Conservation (phyloP, 73 alveolate genomes). For the Paramecium octaurelia region DNA sequence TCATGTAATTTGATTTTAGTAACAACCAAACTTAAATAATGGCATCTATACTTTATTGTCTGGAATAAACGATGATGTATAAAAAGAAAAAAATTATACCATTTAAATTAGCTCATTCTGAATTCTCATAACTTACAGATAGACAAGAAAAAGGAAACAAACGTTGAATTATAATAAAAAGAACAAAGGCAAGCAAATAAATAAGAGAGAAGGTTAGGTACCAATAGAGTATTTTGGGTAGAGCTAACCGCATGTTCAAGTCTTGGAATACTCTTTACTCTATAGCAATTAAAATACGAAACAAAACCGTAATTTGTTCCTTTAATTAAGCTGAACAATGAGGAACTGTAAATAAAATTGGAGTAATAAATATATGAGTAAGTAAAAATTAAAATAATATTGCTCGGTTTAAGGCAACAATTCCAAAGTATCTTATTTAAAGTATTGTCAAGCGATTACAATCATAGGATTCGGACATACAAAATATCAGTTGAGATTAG, state of each 20-base stretch:
- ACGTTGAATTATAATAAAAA: neutral
- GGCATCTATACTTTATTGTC: neutral
- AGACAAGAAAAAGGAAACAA: neutral
- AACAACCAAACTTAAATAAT: neutral
- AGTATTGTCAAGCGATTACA: too few species aligned
- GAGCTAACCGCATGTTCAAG: neutral
- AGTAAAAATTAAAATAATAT: neutral
- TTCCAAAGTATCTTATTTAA: too few species aligned
- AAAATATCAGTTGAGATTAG: constrained; percentile 90
- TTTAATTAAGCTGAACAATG: neutral
- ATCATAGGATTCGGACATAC: constrained; percentile 90
- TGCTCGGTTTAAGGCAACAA: neutral
- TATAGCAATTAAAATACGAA: neutral
- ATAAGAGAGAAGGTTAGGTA: neutral
- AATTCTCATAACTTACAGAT: neutral
- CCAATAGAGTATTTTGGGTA: neutral
- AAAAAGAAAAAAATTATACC: neutral
- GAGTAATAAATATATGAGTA: constrained; percentile 18
- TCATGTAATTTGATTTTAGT: neutral
- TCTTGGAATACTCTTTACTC: neutral
- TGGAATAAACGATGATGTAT: constrained; percentile 8
- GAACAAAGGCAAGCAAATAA: neutral
- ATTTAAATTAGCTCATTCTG: neutral
- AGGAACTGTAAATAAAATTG: neutral
- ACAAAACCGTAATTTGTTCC: neutral